Evolutionary conservation across 202 grass and related monocot genomes (phyloP).

Genomic region (Digitaria exilis): DNA sequence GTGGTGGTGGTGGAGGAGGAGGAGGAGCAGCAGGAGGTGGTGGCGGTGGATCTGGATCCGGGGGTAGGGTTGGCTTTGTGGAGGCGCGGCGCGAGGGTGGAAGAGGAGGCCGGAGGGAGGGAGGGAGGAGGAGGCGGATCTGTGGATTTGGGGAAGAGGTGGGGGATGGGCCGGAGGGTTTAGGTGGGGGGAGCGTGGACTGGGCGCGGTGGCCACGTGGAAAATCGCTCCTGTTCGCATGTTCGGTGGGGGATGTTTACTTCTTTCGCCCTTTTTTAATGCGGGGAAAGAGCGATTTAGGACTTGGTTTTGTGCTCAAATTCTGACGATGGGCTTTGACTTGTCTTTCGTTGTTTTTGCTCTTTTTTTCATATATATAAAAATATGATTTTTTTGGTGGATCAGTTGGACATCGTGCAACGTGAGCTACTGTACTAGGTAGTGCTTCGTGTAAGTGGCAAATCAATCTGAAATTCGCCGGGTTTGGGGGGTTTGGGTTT

Average conservation of each 20-base stretch:
- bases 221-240: constrained; percentile 28
- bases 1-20: not conserved
- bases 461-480: not conserved
- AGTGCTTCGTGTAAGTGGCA: too few species aligned
- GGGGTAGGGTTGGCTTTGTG: not conserved
- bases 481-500: not conserved
- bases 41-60: constrained; percentile 58
- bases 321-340: constrained; percentile 17
- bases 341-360: not conserved
- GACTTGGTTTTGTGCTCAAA: not conserved
- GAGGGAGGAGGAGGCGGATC: constrained; percentile 45
- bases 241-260: constrained; percentile 6
- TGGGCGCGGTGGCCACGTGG: constrained; percentile 53
- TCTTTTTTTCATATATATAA: not conserved
- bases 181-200: constrained; percentile 39
- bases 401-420: not conserved
- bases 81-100: not conserved
- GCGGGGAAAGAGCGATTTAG: not conserved
- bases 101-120: not conserved
- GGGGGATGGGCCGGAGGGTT: constrained; percentile 28
- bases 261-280: not conserved
- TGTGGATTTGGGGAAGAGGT: constrained; percentile 32
- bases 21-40: not conserved
- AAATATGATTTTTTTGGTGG: not conserved
- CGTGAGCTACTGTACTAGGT: not conserved